phyloP scores from a whole-genome alignment of 2,329 filamentous ascomycete species.

The Penicillium concentricum region DNA sequence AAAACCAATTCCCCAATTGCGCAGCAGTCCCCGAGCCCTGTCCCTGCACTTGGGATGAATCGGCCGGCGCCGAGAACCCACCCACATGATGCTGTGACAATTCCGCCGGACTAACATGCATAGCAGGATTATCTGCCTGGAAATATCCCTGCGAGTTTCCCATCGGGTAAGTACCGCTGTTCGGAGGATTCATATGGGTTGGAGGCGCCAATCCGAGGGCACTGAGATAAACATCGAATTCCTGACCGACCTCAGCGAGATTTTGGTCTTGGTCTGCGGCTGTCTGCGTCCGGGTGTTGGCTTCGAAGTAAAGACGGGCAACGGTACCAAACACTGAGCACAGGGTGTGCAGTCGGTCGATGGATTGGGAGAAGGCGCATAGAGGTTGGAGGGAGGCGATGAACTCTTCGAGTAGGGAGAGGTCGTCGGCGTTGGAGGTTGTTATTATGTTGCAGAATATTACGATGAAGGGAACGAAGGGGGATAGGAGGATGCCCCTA shows the following conservation, averaged over 20 bases:
- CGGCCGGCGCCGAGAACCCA: slow-evolving; percentile 3
- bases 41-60: slow-evolving; percentile 16
- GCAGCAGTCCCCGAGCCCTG: slow-evolving; percentile 1
- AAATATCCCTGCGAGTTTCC: slow-evolving; percentile 1
- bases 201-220: slow-evolving; percentile 60
- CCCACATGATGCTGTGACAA: neutral
- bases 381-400: slow-evolving; percentile 55
- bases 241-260: slow-evolving; percentile 54
- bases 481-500: slow-evolving; percentile 44
- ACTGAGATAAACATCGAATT: slow-evolving; percentile 65
- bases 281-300: slow-evolving; percentile 57
- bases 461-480: slow-evolving; percentile 52
- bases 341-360: slow-evolving; percentile 61
- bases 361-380: slow-evolving; percentile 56
- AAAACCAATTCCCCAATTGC: slow-evolving; percentile 65
- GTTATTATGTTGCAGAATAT: slow-evolving; percentile 53
- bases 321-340: slow-evolving; percentile 63
- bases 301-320: slow-evolving; percentile 61
- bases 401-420: slow-evolving; percentile 57
- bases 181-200: neutral
- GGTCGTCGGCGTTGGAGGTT: slow-evolving; percentile 53
- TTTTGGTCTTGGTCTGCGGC: slow-evolving; percentile 48
- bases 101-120: slow-evolving; percentile 2
- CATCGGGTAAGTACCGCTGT: neutral
- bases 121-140: slow-evolving; percentile 7